These are phyloP conservation scores for Andrographis paniculata DNA, from an alignment of 305 asterid species.

Conservation along the genomic window DNA sequence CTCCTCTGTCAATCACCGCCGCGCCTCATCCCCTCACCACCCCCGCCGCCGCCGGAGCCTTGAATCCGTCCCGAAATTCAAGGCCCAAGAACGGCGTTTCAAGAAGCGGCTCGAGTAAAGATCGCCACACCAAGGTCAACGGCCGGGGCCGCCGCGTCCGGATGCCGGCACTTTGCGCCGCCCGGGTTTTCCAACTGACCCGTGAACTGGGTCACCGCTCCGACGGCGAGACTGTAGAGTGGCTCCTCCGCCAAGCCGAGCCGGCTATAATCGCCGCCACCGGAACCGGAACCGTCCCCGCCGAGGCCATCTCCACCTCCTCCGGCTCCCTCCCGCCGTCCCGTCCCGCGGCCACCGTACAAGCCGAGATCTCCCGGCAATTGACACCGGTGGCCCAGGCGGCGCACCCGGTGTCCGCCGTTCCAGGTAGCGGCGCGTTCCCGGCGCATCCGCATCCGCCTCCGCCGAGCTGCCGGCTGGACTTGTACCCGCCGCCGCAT, in stretches of 20 bases:
- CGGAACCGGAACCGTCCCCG: slow-evolving; percentile 51
- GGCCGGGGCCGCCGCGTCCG: slow-evolving; percentile 72
- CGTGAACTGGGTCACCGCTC: slow-evolving; percentile 58
- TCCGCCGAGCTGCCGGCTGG: slow-evolving; percentile 34
- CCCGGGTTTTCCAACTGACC: slow-evolving; percentile 68
- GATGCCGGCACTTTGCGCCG: slow-evolving; percentile 65
- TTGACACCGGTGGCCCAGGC: slow-evolving; percentile 6
- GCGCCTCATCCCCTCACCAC: slow-evolving; percentile 5
- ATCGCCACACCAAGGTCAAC: slow-evolving; percentile 62
- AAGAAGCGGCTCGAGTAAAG: slow-evolving; percentile 24
- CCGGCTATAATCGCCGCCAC: slow-evolving; percentile 52
- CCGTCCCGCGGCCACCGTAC: slow-evolving; percentile 13
- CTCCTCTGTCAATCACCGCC: slow-evolving; percentile 10
- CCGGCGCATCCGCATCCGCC: slow-evolving; percentile 27
- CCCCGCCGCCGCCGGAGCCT: not conserved
- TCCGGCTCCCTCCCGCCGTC: slow-evolving; percentile 19
- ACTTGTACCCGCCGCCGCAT: slow-evolving; percentile 27
- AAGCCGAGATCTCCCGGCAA: slow-evolving; percentile 9
- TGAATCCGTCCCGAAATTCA: not conserved
- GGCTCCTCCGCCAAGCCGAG: slow-evolving; percentile 71
- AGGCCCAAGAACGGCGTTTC: slow-evolving; percentile 8
- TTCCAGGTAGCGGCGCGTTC: slow-evolving; percentile 15
- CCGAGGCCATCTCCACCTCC: slow-evolving; percentile 31
- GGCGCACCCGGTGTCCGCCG: slow-evolving; percentile 23
- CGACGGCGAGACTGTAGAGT: slow-evolving; percentile 72